These are phyloP conservation scores for Solanum clarkiae DNA, from an alignment of 257 asterid genomes.

Conservation along the genomic window DNA sequence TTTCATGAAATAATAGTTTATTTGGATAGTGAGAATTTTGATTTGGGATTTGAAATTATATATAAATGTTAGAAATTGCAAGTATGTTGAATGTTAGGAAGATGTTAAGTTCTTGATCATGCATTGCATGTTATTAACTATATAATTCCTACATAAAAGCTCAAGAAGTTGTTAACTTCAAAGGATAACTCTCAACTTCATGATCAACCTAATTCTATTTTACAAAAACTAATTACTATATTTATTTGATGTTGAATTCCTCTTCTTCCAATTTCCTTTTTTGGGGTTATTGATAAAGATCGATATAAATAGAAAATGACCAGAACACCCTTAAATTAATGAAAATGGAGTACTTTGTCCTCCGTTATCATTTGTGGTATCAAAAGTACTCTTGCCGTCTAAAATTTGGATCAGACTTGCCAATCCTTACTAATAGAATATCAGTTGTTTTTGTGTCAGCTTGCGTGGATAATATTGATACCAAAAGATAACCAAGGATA, in stretches of 20 bases:
- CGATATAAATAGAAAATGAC: background rate
- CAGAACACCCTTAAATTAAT: background rate
- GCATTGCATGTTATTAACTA: background rate
- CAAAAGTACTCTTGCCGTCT: background rate
- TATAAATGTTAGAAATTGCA: background rate
- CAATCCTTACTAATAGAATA: background rate
- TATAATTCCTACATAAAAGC: background rate
- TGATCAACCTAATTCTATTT: background rate
- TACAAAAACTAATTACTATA: background rate
- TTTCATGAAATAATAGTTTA: background rate
- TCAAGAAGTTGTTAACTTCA: background rate
- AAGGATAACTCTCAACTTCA: background rate
- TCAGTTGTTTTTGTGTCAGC: background rate
- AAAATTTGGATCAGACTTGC: background rate
- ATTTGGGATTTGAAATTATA: background rate
- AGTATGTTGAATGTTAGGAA: background rate
- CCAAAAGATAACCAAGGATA: background rate
- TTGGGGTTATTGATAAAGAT: background rate
- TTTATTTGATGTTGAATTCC: background rate
- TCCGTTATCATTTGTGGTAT: background rate
- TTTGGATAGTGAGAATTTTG: background rate
- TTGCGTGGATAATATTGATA: background rate
- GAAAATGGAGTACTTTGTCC: background rate
- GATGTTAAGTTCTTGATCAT: background rate
- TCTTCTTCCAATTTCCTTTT: background rate